Base-by-base conservation (phyloP, 73 alveolate genomes). In the Paraurostyla sp. region DNA sequence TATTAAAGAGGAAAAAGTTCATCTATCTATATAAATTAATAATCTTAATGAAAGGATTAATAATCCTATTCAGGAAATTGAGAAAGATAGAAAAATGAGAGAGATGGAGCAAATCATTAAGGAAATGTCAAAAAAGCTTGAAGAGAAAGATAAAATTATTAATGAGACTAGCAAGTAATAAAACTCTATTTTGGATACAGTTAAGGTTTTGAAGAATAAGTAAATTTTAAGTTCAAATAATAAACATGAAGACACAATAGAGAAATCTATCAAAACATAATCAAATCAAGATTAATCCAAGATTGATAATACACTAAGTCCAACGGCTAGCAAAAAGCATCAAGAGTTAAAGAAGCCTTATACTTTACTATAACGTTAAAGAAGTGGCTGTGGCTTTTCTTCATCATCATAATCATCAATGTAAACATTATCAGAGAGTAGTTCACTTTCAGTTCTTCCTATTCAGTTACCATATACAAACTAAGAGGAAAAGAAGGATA, bases 71-170 rank as follows among this genome's bases (percentile, higher is more conserved):
- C 27, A 36, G 60, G 83, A 68, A 36, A 25, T 2, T 11, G 65
- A 73, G 9, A 73, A 73, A 27, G 86, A 73, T 30, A 43, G n/a
- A 46, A 73, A 73, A 32, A 25, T 73, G 9, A 73, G 20, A 48
- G 86, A 73, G 33, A 73, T 73, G 86, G 86, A 73, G 46, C 49
- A n/a, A 43, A 73, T 73, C 23, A 73, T 73, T 6, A 40, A 48
- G 36, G 40, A 73, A 45, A 73, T 73, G 86, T 45, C 68, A 15
- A 73, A 73, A 56, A 73, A 73, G 27, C 86, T 73, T 4, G 15
- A 43, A 29, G 86, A 73, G 29, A 73, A 73, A 30, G 86, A 73
- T 73, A 1, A 73, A 45, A 49, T 73, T 11, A 73, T 73, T 13
- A 71, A 68, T 48, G 68, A 43, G 27, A 73, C 86, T 43, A 45